These are phyloP conservation scores for Jatropha multifida DNA, from an alignment of 441 rosid species.

Conservation along the genomic window DNA sequence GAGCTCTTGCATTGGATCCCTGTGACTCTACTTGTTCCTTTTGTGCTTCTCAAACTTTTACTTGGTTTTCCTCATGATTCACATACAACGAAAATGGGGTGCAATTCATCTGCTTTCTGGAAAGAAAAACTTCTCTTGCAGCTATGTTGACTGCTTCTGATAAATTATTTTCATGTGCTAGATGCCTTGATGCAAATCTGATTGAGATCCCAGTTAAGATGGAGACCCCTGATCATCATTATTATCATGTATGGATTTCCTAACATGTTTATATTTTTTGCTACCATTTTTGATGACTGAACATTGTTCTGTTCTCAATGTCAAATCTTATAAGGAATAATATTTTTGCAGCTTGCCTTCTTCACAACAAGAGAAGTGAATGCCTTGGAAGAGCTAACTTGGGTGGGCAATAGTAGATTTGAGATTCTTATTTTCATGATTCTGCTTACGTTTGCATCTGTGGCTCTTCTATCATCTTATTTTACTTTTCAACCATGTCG, in stretches of 20 bases:
- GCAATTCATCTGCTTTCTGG: not conserved
- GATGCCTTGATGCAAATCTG: conserved; percentile 91
- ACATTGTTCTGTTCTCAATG: conserved; percentile 9
- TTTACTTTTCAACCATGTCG: not conserved
- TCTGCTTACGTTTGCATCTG: not conserved
- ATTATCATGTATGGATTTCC: conserved; percentile 64
- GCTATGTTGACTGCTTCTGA: conserved; percentile 11
- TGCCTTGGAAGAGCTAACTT: conserved; percentile 85
- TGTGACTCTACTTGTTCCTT: not conserved
- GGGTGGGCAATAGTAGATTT: conserved; percentile 59
- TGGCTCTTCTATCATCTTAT: not conserved
- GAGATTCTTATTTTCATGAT: conserved; percentile 1
- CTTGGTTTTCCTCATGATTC: not conserved
- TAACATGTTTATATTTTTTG: conserved; percentile 8
- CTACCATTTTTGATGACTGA: not conserved
- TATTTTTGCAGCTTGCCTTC: conserved; percentile 69
- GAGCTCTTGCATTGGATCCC: not conserved
- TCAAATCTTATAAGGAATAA: conserved; percentile 21
- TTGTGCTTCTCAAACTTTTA: not conserved
- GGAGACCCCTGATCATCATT: conserved; percentile 67
- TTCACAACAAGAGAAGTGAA: conserved; percentile 81
- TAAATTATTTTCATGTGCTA: conserved; percentile 26
- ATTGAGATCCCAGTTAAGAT: conserved; percentile 94
- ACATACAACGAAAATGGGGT: not conserved
- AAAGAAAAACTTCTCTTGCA: not conserved